Evolutionary conservation across 495 filamentous ascomycete species (phyloP).

Genomic region (Acidomyces sp.): DNA sequence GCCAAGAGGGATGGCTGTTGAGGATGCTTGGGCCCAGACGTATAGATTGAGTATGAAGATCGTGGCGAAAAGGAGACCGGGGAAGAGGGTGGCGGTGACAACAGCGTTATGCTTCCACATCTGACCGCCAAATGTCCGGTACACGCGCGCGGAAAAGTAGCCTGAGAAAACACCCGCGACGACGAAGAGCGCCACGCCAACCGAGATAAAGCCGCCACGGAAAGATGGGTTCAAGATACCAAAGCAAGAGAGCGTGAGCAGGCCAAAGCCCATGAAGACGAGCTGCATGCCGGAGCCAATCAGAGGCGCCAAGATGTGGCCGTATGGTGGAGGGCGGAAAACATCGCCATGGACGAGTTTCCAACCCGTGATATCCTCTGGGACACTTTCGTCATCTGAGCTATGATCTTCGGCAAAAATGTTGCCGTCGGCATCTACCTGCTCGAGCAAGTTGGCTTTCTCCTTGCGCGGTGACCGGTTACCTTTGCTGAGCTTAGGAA

Average conservation of each 20-base stretch:
- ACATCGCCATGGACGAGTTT: constrained; percentile 90
- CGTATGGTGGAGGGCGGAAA: constrained; percentile 67
- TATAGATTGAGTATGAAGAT: constrained; percentile 84
- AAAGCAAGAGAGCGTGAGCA: constrained; percentile 66
- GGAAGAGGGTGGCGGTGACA: constrained; percentile 73
- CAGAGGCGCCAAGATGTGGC: constrained; percentile 68
- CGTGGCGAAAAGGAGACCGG: constrained; percentile 64
- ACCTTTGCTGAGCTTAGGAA: constrained; percentile 31
- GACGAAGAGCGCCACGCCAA: constrained; percentile 74
- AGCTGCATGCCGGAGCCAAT: constrained; percentile 85
- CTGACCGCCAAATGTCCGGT: constrained; percentile 72
- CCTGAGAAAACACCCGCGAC: constrained; percentile 83
- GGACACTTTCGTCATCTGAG: constrained; percentile 60
- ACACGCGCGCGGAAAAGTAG: constrained; percentile 79
- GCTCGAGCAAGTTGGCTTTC: constrained; percentile 51
- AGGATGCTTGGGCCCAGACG: constrained; percentile 86
- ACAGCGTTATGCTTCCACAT: constrained; percentile 72
- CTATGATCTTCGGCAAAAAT: constrained; percentile 49
- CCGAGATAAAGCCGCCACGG: constrained; percentile 81
- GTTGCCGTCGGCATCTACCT: constrained; percentile 42
- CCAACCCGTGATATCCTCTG: constrained; percentile 81
- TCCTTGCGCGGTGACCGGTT: constrained; percentile 40
- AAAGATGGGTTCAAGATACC: constrained; percentile 84
- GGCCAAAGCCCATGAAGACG: constrained; percentile 68
- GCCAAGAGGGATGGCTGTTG: constrained; percentile 78